Percentiles rank a stretch among this genome's conserved stretches.
phyloP scores from a whole-genome alignment of 2,329 filamentous ascomycete genomes.

The Xylaria sp. region DNA sequence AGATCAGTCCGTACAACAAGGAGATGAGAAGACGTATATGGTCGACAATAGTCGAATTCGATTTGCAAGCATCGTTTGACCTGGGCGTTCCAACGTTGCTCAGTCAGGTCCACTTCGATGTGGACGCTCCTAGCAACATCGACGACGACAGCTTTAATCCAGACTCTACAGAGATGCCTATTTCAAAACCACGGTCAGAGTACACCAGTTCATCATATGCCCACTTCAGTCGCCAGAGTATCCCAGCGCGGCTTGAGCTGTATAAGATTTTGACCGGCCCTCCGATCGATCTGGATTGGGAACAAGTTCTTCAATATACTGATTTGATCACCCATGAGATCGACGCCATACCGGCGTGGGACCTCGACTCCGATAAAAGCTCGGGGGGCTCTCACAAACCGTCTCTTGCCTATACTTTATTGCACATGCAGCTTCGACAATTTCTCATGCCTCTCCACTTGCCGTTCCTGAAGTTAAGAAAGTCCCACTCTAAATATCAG shows the following conservation, averaged over 20 bases:
- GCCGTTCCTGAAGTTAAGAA: slow-evolving; percentile 68
- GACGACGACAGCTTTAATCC: slow-evolving; percentile 68
- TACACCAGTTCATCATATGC: slow-evolving; percentile 71
- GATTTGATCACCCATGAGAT: slow-evolving; percentile 71
- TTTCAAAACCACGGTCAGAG: slow-evolving; percentile 61
- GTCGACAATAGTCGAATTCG: slow-evolving; percentile 70
- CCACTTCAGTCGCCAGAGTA: slow-evolving; percentile 65
- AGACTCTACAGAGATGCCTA: slow-evolving; percentile 61
- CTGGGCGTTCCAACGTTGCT: slow-evolving; percentile 68
- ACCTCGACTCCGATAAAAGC: slow-evolving; percentile 53
- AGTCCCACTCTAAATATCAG: slow-evolving; percentile 69
- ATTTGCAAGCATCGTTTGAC: slow-evolving; percentile 70
- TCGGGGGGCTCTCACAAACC: slow-evolving; percentile 61
- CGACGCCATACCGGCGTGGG: slow-evolving; percentile 68
- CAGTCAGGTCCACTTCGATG: slow-evolving; percentile 66
- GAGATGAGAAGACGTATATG: slow-evolving; percentile 71
- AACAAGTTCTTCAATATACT: slow-evolving; percentile 69
- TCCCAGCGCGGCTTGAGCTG: slow-evolving; percentile 66
- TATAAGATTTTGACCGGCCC: slow-evolving; percentile 66
- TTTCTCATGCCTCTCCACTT: slow-evolving; percentile 71
- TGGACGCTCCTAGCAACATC: slow-evolving; percentile 65
- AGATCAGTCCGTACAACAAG: slow-evolving; percentile 68
- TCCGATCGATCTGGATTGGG: slow-evolving; percentile 66
- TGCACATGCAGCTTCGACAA: slow-evolving; percentile 69
- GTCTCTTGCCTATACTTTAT: slow-evolving; percentile 66